Base-by-base conservation (phyloP, 2,329 filamentous ascomycete species). In the Mariannaea elegans region DNA sequence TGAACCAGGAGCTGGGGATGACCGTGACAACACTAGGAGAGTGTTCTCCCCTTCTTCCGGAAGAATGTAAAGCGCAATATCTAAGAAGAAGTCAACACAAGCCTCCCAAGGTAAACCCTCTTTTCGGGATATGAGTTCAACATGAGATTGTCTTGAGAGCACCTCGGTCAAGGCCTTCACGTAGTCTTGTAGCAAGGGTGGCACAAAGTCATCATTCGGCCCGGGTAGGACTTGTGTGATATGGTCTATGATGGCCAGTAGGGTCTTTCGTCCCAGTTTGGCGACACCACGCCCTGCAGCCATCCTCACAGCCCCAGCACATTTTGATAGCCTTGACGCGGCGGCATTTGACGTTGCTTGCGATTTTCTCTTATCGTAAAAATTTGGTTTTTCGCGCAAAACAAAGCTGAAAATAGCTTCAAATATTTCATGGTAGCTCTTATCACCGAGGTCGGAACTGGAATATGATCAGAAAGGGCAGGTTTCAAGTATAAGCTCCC, bases 231-330 rank as follows among this genome's bases (percentile, higher is more conserved):
- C 87, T 65, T 97, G 88, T 3, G 87, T 89, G 61, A 98, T 90
- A 76, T 97, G 93, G 64, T 93, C 88, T 64, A 97, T 81, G 14
- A 97, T 80, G 6, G 90, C 87, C 67, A 89, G 85, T n/a, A 94
- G 81, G 1, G 93, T 94, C 73, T 93, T 96, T 60, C 83, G 81
- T 70, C 88, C 90, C 63, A 98, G 76, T 61, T 85, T 89, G 18
- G 82, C 77, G 29, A 89, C 81, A 19, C 91, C 90, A 53, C 90
- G 84, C 64, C 90, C 87, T 46, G 96, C 84, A 21, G 90, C 86
- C 23, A 89, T 81, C 53, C 92, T 89, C 56, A 98, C 77, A 7
- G 90, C 89, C 45, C 87, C 85, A 27, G 90, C 90, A 69, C 88
- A 92, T 68, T 86, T 84, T 53, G 84, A 82, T 10, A 99, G 81